Evolutionary conservation across 106 monocot genomes (phyloP), one percentile per base, ranked within the genome.

Genomic region (Allium fistulosum): DNA sequence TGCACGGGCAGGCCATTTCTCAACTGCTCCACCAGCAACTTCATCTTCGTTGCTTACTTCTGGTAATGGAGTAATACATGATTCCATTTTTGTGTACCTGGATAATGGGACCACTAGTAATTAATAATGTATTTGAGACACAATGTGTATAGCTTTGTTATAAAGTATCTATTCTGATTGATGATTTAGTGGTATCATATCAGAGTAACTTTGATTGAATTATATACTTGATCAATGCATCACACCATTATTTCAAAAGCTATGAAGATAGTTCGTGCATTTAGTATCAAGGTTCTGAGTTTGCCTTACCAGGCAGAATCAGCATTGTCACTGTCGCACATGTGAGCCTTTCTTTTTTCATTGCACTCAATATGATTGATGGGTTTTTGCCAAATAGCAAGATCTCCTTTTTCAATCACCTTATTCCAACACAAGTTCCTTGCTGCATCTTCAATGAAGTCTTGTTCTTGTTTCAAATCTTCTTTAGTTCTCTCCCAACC

Each of bases 371-470:
- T 59, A 63, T 84, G 84, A 72, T 84, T 84, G 26, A 77, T 51
- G 6, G 84, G 84, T 71, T 84, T 84, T 62, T 84, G 84, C 80
- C 80, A 84, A 47, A 84, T 63, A 2, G 84, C 58, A 51, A 84
- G 77, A 71, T 84, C 84, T 2, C 56, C 77, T 67, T 77, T 80
- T 48, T 84, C 84, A 11, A 84, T 65, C 37, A 77, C 66, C 47
- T 84, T 84, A 61, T 80, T 84, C 84, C 84, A 84, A 71, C 84
- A 84, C 10, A 84, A 74, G 11, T 69, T 60, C 74, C 59, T 84
- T 46, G 80, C 84, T 2, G 69, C 77, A 11, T 77, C 65, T 71
- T 84, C 84, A 10, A 84, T 84, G 7, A 49, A 46, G 58, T 84
- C 84, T 67, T 84, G 84, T 48, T 84, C 84, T 63, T 77, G 58